These are phyloP conservation scores for Lasiosphaeria ovina DNA, from an alignment of 495 filamentous ascomycete genomes.

Conservation along the genomic window DNA sequence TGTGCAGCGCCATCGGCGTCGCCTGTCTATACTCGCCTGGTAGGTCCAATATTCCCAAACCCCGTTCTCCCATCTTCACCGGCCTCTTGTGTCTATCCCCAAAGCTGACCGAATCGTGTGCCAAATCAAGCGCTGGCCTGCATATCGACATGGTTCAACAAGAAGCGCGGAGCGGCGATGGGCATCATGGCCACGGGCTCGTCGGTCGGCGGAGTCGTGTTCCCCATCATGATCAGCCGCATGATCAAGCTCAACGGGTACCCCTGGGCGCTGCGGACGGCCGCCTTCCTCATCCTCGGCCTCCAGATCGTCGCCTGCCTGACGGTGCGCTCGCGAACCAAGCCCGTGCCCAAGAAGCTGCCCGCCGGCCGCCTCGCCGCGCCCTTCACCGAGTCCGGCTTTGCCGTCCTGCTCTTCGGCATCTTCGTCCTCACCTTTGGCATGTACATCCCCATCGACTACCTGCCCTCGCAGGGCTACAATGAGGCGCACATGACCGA, in stretches of 20 bases:
- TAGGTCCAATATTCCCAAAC: constrained; percentile 2
- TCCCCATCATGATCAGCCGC: constrained; percentile 61
- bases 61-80: not conserved
- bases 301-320: constrained; percentile 52
- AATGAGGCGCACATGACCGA: constrained; percentile 49
- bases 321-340: constrained; percentile 14
- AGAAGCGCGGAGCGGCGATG: constrained; percentile 59
- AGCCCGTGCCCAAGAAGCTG: constrained; percentile 21
- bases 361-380: constrained; percentile 6
- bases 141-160: constrained; percentile 57
- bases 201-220: constrained; percentile 59
- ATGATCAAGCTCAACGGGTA: constrained; percentile 58
- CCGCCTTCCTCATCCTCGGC: constrained; percentile 60
- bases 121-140: constrained; percentile 5
- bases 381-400: constrained; percentile 43
- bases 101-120: not conserved
- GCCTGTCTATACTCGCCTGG: constrained; percentile 39
- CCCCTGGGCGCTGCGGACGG: constrained; percentile 62
- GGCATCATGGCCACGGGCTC: constrained; percentile 61
- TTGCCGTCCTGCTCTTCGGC: constrained; percentile 19
- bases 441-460: constrained; percentile 63
- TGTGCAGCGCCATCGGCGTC: constrained; percentile 40
- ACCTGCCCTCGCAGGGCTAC: constrained; percentile 54
- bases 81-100: not conserved
- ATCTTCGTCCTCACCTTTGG: constrained; percentile 56